Percentiles rank a stretch among this genome's conserved stretches.
phyloP scores from a whole-genome alignment of 148 eudicot species.

The Oxyria digyna region DNA sequence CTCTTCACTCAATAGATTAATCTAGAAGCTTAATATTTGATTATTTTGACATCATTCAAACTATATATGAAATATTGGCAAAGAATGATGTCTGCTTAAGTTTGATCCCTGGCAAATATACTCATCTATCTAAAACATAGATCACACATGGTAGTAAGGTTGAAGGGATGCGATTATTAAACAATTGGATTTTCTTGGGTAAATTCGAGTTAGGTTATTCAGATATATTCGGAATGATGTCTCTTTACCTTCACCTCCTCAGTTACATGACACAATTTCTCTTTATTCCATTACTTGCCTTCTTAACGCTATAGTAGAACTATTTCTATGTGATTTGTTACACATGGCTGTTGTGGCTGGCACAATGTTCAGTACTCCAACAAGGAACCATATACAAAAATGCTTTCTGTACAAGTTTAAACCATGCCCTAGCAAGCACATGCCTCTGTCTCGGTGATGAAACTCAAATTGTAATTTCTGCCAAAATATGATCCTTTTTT shows the following conservation, averaged over 20 bases:
- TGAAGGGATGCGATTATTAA: background rate
- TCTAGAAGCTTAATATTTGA: background rate
- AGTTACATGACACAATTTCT: background rate
- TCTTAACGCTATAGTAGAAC: background rate
- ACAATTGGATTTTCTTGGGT: background rate
- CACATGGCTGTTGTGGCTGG: background rate
- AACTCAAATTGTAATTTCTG: background rate
- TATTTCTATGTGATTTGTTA: background rate
- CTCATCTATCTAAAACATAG: background rate
- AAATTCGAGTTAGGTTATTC: background rate
- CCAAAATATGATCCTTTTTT: background rate
- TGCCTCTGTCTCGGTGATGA: background rate
- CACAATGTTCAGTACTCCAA: background rate
- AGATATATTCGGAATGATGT: background rate
- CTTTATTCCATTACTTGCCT: background rate
- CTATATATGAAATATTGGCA: background rate
- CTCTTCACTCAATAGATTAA: conserved; percentile 2
- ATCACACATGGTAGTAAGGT: background rate
- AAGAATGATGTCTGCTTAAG: background rate
- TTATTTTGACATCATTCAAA: background rate
- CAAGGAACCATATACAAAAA: background rate
- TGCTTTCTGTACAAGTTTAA: background rate
- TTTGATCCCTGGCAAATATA: background rate
- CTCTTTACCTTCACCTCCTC: background rate
- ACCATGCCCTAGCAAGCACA: background rate